Evolutionary conservation across 1,139 yeast genomes (phyloP), one percentile per base, ranked within the genome.

Genomic region (Yamadazyma diddensiae): DNA sequence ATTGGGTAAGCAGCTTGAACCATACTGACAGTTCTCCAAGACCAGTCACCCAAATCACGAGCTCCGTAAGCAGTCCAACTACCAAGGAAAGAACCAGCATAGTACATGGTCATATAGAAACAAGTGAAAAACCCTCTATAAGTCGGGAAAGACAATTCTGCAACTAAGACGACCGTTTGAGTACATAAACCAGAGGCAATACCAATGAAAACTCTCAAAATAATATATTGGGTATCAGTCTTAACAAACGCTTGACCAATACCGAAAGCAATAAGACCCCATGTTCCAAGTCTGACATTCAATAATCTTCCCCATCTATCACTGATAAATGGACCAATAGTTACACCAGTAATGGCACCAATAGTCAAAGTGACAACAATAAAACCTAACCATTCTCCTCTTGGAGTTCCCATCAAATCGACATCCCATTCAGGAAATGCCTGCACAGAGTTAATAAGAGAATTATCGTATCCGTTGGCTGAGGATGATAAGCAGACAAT

Each of bases 131-230:
- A 64, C 41, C 85, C 85, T 53, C 85, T 66, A 12, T 69, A 70
- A 26, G 59, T 62, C 2, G 79, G 72, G 6, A 80, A 80, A 21
- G 78, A 75, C 31, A 77, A 70, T 47, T 79, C 86, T 4, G 80
- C 66, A 31, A 77, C 67, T 42, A 77, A 75, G 29, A 76, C 77
- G 30, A 75, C 78, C 41, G 77, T 73, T 29, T 79, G 80, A 47
- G 80, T 78, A 49, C 74, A 82, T 24, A 77, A 65, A 43, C 81
- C 80, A 24, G 77, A 72, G 42, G 81, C 82, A 22, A 73, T 52
- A 35, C 82, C 82, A 17, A 76, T 58, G 26, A 75, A 45, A 42
- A 76, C 71, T 43, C 82, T 62, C 4, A 79, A 78, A 22, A 78
- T 80, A 46, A 69, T 70, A 62, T 74, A 21, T n/a, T 21, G 24